Evolutionary conservation across 345 rosid genomes (phyloP), one percentile per base, ranked within the genome.

Genomic region (Mangifera indica): DNA sequence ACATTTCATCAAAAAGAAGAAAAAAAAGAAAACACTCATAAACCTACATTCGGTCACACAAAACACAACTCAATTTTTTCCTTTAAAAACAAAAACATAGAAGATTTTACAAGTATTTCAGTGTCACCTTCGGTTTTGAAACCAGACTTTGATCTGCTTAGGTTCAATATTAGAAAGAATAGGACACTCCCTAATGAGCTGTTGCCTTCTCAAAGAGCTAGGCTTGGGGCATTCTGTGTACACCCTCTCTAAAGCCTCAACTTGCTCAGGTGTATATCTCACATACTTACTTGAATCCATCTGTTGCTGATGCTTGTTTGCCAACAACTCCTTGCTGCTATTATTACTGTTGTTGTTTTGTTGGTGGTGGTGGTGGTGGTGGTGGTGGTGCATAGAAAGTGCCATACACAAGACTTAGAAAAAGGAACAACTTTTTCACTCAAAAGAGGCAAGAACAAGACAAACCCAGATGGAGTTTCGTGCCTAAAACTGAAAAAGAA

Each of bases 201-300:
- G 91, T 29, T 89, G 94, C 77, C 91, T 77, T 76, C 86, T 84
- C 62, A 89, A 73, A 59, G 93, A 89, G 73, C 87, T 87, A 67
- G 93, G 93, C 86, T 89, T 89, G 44, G 93, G 93, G 76, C 92
- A 89, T 82, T 89, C 94, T 45, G 73, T 56, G 79, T 89, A 89
- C 6, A 89, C 87, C 74, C 94, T 86, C 84, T 89, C 91, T 79
- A 89, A 77, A 69, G 94, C 91, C 74, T 89, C 94, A 25, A 87
- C 94, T 72, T 89, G 94, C 81, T 87, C 91, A 48, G 94, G 90
- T 51, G 90, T 87, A 65, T 87, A 89, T 76, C 91, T 78, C 73
- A 89, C 92, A 60, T 89, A 89, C 81, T 89, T 89, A 77, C 86
- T 81, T 21, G 71, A 22, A 71, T 89, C 94, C 94, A 87, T 84